A percentile compares a stretch with the other conserved stretches of the same genome.
phyloP scores from a whole-genome alignment of 805 yeast genomes.

The Yamadazyma nakazawae region DNA sequence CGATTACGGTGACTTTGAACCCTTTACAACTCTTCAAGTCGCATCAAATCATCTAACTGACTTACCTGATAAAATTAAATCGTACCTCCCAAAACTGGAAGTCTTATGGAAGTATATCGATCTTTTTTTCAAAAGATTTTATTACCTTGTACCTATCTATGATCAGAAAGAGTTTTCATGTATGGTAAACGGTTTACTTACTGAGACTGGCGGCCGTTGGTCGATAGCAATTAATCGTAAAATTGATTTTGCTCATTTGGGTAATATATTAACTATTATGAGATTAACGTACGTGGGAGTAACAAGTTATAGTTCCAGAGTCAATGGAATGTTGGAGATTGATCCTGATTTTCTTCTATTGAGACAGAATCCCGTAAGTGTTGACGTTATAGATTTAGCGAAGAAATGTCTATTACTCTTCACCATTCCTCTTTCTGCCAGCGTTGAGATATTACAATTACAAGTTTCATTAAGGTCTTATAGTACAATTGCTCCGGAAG shows the following conservation, averaged over 20 bases:
- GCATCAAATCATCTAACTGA: neutral
- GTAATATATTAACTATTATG: conserved; percentile 18
- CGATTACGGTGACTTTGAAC: neutral
- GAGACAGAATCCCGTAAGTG: conserved; percentile 25
- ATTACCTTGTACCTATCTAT: conserved; percentile 60
- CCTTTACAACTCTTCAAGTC: neutral
- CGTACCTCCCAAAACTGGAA: conserved; percentile 46
- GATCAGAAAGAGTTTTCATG: conserved; percentile 53
- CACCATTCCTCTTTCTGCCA: conserved; percentile 32
- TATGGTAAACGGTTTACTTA: conserved; percentile 44
- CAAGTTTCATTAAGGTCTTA: conserved; percentile 50
- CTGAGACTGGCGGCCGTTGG: conserved; percentile 16
- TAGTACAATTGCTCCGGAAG: conserved; percentile 47
- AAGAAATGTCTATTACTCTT: conserved; percentile 34
- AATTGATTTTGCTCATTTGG: conserved; percentile 33
- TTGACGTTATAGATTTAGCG: conserved; percentile 27
- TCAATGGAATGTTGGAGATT: too few species aligned
- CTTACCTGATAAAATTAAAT: neutral
- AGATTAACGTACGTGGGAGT: conserved; percentile 27
- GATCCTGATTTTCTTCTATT: conserved; percentile 21
- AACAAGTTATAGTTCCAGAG: too few species aligned
- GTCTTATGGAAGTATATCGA: conserved; percentile 55
- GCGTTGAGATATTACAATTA: conserved; percentile 51
- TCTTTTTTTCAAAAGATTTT: conserved; percentile 54
- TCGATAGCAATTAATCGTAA: conserved; percentile 25